These are phyloP conservation scores for Solanum medicagineum DNA, from an alignment of 257 asterid species.

Conservation along the genomic window DNA sequence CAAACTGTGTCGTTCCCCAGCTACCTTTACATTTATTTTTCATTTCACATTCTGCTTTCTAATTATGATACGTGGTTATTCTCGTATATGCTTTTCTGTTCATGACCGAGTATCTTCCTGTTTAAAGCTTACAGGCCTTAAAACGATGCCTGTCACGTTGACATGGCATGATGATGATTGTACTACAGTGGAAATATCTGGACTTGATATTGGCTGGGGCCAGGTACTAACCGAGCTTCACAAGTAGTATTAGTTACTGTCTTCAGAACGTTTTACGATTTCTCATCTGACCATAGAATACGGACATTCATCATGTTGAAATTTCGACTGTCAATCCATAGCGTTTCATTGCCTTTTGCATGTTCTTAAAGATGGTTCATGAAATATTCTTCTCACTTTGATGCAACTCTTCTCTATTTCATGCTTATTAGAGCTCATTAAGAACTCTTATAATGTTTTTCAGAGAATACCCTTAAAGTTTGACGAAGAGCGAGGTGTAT, in stretches of 20 bases:
- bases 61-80: too few relatives aligned
- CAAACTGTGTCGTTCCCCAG: not conserved
- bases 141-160: conserved; percentile 51
- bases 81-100: not conserved
- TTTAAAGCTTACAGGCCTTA: conserved; percentile 73
- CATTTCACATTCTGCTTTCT: not conserved
- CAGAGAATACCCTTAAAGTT: conserved; percentile 65
- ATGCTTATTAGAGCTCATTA: not conserved
- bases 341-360: not conserved
- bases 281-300: not conserved
- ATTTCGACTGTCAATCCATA: not conserved
- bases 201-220: conserved; percentile 98
- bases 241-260: not conserved
- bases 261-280: not conserved
- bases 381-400: not conserved
- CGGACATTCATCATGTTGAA: not conserved
- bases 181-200: conserved; percentile 66
- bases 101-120: conserved; percentile 1
- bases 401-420: not conserved
- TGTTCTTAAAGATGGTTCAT: not conserved
- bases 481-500: conserved; percentile 34
- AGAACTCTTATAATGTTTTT: conserved; percentile 2
- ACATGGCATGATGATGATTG: conserved; percentile 46
- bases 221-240: conserved; percentile 46
- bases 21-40: not conserved